Evolutionary conservation across 179 eudicot genomes (phyloP).

Genomic region (Silene noctiflora): DNA sequence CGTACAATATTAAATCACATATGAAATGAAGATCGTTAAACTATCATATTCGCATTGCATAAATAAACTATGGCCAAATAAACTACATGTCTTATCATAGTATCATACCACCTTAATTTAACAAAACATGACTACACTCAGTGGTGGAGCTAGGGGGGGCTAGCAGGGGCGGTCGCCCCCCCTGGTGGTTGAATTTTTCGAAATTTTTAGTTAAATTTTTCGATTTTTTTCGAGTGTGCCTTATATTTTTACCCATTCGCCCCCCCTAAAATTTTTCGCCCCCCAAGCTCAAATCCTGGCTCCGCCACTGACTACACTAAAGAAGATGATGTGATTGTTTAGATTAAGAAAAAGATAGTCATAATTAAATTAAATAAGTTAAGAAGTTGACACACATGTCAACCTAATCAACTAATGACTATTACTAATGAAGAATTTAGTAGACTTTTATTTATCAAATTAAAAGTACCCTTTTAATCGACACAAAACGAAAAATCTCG

Average conservation of each 20-base stretch:
- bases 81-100: neutral
- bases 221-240: too few relatives aligned
- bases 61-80: neutral
- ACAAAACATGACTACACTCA: conserved; percentile 6
- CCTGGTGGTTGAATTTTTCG: too few relatives aligned
- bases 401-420: neutral
- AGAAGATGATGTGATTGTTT: neutral
- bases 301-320: neutral
- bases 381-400: conserved; percentile 14
- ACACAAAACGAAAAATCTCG: conserved; percentile 1
- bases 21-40: too few relatives aligned
- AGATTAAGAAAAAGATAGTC: conserved; percentile 1
- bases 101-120: neutral
- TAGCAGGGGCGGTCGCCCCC: too few relatives aligned
- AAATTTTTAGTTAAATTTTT: too few relatives aligned
- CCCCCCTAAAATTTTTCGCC: too few relatives aligned
- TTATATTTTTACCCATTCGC: too few relatives aligned
- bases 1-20: too few relatives aligned
- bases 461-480: neutral
- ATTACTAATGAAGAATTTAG: conserved; percentile 1
- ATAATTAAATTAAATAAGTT: neutral
- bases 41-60: too few relatives aligned
- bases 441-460: conserved; percentile 9
- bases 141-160: too few relatives aligned
- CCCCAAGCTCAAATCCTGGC: too few relatives aligned